A percentile compares a stretch with the other conserved stretches of the same genome.
These are phyloP conservation scores for Trifolium fragiferum DNA, from an alignment of 306 rosid species.

Conservation along the genomic window DNA sequence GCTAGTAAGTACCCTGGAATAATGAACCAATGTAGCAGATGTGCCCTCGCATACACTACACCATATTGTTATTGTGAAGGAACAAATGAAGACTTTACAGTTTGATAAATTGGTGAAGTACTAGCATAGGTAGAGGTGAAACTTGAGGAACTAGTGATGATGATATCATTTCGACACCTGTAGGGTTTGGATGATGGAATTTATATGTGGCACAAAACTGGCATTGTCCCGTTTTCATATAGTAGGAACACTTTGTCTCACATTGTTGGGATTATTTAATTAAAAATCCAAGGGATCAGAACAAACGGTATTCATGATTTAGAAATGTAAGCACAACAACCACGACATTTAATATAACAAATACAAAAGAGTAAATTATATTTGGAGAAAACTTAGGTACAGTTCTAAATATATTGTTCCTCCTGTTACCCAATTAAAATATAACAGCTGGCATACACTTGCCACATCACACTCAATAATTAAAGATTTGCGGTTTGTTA, in stretches of 20 bases:
- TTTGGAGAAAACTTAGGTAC: no score
- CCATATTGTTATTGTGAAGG: constrained; percentile 76
- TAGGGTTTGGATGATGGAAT: constrained; percentile 89
- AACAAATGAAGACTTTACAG: constrained; percentile 72
- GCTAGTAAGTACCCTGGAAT: constrained; percentile 65
- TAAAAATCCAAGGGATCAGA: constrained; percentile 34
- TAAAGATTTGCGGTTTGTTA: no score
- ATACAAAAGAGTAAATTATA: no score
- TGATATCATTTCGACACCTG: constrained; percentile 60
- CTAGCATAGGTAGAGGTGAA: constrained; percentile 57
- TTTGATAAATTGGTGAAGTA: constrained; percentile 64
- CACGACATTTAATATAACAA: no score
- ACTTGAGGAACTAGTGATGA: constrained; percentile 63
- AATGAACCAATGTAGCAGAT: constrained; percentile 72
- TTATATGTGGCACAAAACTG: constrained; percentile 90
- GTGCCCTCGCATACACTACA: constrained; percentile 77
- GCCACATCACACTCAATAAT: no score
- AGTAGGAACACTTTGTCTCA: constrained; percentile 94
- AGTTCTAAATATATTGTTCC: no score
- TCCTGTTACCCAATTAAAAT: no score
- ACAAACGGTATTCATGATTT: constrained; percentile 12
- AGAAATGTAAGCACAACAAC: no score
- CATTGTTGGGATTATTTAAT: constrained; percentile 58
- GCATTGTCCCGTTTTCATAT: constrained; percentile 93
- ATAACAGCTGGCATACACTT: no score